Conservation (phyloP, 805 yeast species). For the Metschnikowia kunwiensis region DNA sequence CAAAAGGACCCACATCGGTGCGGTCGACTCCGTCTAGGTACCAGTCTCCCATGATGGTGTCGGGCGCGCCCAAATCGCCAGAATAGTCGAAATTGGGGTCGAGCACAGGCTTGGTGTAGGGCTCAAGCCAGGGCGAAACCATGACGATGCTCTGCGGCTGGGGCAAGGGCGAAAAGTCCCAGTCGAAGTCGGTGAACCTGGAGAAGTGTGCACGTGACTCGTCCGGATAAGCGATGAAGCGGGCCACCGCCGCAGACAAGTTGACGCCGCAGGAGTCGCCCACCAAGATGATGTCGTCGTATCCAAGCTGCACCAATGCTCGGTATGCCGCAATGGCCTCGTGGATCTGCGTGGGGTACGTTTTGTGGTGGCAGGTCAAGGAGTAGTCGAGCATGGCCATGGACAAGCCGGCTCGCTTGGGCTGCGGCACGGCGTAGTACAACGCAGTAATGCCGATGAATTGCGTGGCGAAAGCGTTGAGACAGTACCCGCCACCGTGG, state of each 20-base stretch:
- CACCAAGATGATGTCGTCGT: conserved; percentile 12
- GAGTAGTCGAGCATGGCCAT: conserved; percentile 25
- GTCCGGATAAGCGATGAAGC: conserved; percentile 30
- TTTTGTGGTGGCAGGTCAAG: conserved; percentile 20
- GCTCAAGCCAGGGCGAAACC: conserved; percentile 38
- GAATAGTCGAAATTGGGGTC: conserved; percentile 22
- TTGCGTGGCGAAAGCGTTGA: conserved; percentile 23
- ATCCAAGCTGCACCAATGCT: conserved; percentile 14
- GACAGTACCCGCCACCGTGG: conserved; percentile 29
- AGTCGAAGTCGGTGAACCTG: conserved; percentile 19
- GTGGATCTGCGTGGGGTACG: conserved; percentile 26
- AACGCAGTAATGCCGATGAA: conserved; percentile 24
- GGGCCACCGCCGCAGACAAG: conserved; percentile 15
- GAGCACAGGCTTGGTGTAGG: conserved; percentile 23
- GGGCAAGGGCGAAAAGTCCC: conserved; percentile 20
- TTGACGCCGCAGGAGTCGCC: conserved; percentile 18
- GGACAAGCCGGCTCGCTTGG: conserved; percentile 16
- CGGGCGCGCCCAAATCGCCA: conserved; percentile 35
- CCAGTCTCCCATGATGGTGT: conserved; percentile 32
- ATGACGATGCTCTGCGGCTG: conserved; percentile 30
- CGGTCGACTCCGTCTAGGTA: conserved; percentile 23
- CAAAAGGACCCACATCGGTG: conserved; percentile 18
- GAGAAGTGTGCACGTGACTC: conserved; percentile 26
- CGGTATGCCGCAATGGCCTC: conserved; percentile 21
- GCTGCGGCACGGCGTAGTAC: conserved; percentile 20